Conservation (phyloP, 2,329 filamentous ascomycete genomes). For the Lithohypha guttulata region DNA sequence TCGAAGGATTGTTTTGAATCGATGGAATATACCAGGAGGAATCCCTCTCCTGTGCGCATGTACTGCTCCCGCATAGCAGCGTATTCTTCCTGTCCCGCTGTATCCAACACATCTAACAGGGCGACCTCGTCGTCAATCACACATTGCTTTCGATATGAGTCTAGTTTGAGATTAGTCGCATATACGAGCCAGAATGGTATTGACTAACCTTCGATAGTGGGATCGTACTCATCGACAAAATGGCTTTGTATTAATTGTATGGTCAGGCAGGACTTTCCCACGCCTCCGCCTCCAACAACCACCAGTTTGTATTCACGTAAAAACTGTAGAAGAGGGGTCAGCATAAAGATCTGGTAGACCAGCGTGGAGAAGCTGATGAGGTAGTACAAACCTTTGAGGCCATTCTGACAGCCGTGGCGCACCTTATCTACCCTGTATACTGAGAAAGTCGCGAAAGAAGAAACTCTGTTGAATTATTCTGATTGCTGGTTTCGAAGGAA, state of each 20-base stretch:
- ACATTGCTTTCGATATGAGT: constrained; percentile 99
- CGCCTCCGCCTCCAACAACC: constrained; percentile 93
- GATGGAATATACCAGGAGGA: constrained; percentile 96
- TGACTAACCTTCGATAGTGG: constrained; percentile 78
- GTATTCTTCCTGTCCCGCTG: constrained; percentile 97
- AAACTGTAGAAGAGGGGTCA: constrained; percentile 46
- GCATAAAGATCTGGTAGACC: constrained; percentile 9
- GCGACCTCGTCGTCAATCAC: constrained; percentile 97
- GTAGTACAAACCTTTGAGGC: constrained; percentile 31
- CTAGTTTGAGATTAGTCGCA: constrained; percentile 38
- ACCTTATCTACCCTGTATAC: constrained; percentile 1
- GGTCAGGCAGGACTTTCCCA: constrained; percentile 97
- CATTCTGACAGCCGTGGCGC: constrained; percentile 22
- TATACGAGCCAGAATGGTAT: constrained; percentile 9
- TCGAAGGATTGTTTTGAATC: constrained; percentile 95
- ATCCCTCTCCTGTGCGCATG: constrained; percentile 97
- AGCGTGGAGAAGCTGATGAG: constrained; percentile 6
- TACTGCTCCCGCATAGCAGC: constrained; percentile 99
- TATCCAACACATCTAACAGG: constrained; percentile 94
- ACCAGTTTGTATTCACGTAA: constrained; percentile 91
- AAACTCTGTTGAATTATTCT: no score
- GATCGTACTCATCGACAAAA: constrained; percentile 99
- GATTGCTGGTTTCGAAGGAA: no score
- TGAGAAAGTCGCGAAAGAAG: no score
- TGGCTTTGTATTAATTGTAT: constrained; percentile 94